A percentile compares a stretch with the other conserved stretches of the same genome.
Conservation (phyloP, 2,329 filamentous ascomycete genomes). For the Trichoderma breve region DNA sequence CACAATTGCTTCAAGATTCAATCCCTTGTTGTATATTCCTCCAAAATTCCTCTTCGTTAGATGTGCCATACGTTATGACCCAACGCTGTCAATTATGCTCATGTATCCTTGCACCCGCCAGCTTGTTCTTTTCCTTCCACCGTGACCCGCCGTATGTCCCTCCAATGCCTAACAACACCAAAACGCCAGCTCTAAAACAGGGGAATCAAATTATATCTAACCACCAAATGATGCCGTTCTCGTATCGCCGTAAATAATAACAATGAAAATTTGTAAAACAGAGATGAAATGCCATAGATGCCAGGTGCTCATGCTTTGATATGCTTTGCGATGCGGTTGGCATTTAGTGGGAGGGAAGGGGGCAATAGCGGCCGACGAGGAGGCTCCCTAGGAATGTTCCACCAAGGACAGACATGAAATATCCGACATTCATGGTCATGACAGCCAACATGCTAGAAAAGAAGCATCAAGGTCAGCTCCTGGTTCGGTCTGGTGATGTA, state of each 20-base stretch:
- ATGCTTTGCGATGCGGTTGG: neutral
- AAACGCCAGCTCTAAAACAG: neutral
- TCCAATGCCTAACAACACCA: neutral
- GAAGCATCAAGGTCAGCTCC: neutral
- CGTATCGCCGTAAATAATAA: neutral
- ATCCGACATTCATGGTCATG: conserved; percentile 86
- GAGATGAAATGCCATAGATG: neutral
- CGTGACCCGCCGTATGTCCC: neutral
- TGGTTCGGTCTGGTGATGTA: neutral
- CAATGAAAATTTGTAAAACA: neutral
- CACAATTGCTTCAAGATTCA: neutral
- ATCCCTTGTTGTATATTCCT: neutral
- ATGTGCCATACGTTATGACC: neutral
- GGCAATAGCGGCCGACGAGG: conserved; percentile 67
- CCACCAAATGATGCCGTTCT: neutral
- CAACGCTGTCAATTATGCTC: neutral
- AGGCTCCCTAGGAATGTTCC: conserved; percentile 87
- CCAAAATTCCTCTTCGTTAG: neutral
- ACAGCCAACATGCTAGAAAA: conserved; percentile 81
- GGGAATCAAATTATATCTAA: neutral
- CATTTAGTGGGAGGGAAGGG: conserved; percentile 46
- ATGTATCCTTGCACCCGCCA: neutral
- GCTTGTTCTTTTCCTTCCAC: neutral
- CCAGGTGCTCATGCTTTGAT: neutral
- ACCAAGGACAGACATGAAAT: conserved; percentile 75